Evolutionary conservation across 768 basidiomycete species (phyloP).

Genomic region (Russula abietina): DNA sequence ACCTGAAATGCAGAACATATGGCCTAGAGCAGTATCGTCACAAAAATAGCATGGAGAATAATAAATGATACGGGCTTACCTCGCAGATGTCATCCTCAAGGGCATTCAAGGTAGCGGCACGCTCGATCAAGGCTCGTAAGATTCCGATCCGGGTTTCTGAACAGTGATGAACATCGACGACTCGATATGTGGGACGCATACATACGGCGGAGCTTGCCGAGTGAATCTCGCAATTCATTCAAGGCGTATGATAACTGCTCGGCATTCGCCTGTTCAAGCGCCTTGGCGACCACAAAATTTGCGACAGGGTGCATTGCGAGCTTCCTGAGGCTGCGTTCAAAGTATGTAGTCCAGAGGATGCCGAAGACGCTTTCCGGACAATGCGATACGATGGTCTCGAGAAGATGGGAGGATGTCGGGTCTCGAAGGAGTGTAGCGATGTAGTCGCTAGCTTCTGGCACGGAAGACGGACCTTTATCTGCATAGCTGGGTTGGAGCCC

Average conservation of each 20-base stretch:
- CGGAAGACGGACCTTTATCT: slow-evolving; percentile 37
- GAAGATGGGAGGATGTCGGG: slow-evolving; percentile 80
- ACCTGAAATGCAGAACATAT: slow-evolving; percentile 21
- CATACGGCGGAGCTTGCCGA: slow-evolving; percentile 67
- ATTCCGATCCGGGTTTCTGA: slow-evolving; percentile 71
- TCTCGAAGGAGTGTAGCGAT: slow-evolving; percentile 77
- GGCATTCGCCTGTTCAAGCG: slow-evolving; percentile 54
- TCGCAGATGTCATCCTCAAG: slow-evolving; percentile 22
- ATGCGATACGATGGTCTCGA: slow-evolving; percentile 71
- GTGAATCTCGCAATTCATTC: slow-evolving; percentile 51
- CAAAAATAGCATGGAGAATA: background rate
- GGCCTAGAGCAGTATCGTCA: slow-evolving; percentile 26
- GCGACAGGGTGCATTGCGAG: slow-evolving; percentile 84
- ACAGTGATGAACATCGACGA: slow-evolving; percentile 33
- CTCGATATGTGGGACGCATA: slow-evolving; percentile 20
- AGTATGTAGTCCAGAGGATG: slow-evolving; percentile 71
- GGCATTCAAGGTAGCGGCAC: slow-evolving; percentile 37
- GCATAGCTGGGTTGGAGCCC: background rate
- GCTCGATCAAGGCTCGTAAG: slow-evolving; percentile 67
- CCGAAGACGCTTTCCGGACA: slow-evolving; percentile 58
- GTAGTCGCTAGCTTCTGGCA: slow-evolving; percentile 63
- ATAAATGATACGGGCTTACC: slow-evolving; percentile 7
- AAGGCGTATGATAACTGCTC: slow-evolving; percentile 51
- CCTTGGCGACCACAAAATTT: slow-evolving; percentile 88
- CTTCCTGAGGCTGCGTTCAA: slow-evolving; percentile 63